phyloP scores from a whole-genome alignment of 805 yeast species.

The Metschnikowia proteae region DNA sequence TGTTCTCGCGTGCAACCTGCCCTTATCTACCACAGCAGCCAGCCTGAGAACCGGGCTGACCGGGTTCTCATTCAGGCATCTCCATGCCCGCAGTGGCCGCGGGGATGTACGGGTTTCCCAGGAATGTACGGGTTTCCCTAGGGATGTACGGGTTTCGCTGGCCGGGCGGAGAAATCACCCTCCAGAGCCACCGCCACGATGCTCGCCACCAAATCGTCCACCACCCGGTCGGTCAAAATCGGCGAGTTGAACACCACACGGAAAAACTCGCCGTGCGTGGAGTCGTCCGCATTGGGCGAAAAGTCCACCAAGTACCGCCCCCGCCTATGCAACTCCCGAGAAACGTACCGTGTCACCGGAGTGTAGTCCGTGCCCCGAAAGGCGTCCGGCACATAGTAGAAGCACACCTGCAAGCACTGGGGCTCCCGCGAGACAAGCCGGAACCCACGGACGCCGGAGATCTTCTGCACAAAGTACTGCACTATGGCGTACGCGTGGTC shows the following conservation, averaged over 20 bases:
- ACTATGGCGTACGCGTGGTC: slow-evolving; percentile 71
- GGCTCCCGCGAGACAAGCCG: slow-evolving; percentile 56
- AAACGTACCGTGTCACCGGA: slow-evolving; percentile 56
- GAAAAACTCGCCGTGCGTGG: slow-evolving; percentile 70
- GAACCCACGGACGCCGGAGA: slow-evolving; percentile 43
- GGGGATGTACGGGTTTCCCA: too few relatives aligned
- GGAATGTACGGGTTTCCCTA: too few relatives aligned
- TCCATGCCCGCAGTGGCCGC: too few relatives aligned
- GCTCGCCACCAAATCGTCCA: slow-evolving; percentile 34
- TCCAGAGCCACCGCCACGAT: slow-evolving; percentile 26
- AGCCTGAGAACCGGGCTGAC: too few relatives aligned
- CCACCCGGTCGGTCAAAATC: slow-evolving; percentile 30
- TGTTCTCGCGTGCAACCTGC: too few relatives aligned
- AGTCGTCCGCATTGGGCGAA: slow-evolving; percentile 60
- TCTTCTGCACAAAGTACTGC: slow-evolving; percentile 51
- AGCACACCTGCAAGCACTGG: slow-evolving; percentile 81
- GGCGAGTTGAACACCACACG: slow-evolving; percentile 83
- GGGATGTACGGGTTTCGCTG: too few relatives aligned
- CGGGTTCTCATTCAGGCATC: too few relatives aligned
- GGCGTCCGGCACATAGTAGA: slow-evolving; percentile 55
- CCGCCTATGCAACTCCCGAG: slow-evolving; percentile 51
- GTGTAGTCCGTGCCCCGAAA: slow-evolving; percentile 38
- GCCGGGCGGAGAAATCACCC: not conserved
- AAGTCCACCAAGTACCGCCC: slow-evolving; percentile 76
- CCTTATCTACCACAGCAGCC: too few relatives aligned